phyloP scores from a whole-genome alignment of 192 early-diverging fungal species.

The Radiomyces spectabilis region DNA sequence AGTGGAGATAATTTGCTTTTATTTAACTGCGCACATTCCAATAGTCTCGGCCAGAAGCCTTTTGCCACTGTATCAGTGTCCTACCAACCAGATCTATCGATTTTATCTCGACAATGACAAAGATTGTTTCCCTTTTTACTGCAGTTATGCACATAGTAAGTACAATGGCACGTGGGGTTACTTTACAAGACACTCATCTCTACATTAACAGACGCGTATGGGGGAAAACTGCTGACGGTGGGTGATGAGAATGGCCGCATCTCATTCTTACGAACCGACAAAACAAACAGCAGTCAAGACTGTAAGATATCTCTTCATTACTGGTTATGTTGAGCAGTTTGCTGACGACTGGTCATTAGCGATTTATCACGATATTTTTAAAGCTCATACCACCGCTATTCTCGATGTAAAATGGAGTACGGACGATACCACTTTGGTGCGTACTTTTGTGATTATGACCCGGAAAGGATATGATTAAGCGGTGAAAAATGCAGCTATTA shows the following conservation, averaged over 20 bases:
- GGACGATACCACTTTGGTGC: constrained; percentile 57
- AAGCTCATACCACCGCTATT: constrained; percentile 72
- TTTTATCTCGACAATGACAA: background rate
- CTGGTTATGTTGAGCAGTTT: background rate
- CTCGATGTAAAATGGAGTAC: constrained; percentile 75
- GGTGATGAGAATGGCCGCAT: constrained; percentile 63
- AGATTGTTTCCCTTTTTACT: background rate
- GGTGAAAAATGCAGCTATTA: background rate
- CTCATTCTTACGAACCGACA: constrained; percentile 48
- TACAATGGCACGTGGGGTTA: background rate
- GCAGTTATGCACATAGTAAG: constrained; percentile 7
- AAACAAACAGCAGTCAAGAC: constrained; percentile 23
- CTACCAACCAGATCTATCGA: background rate
- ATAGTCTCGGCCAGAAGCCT: background rate
- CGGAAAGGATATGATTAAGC: too few species aligned
- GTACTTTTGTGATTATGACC: too few species aligned
- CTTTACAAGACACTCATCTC: constrained; percentile 4
- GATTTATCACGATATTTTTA: constrained; percentile 25
- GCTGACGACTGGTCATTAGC: background rate
- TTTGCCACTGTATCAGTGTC: background rate
- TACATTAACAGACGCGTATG: constrained; percentile 22
- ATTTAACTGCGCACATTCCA: too few species aligned
- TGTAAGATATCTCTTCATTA: constrained; percentile 5
- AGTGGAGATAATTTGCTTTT: too few species aligned
- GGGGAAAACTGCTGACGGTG: constrained; percentile 54